Percentiles rank a stretch among this genome's conserved stretches.
Evolutionary conservation across 768 basidiomycete species (phyloP).

Genomic region (Kwoniella sp.): DNA sequence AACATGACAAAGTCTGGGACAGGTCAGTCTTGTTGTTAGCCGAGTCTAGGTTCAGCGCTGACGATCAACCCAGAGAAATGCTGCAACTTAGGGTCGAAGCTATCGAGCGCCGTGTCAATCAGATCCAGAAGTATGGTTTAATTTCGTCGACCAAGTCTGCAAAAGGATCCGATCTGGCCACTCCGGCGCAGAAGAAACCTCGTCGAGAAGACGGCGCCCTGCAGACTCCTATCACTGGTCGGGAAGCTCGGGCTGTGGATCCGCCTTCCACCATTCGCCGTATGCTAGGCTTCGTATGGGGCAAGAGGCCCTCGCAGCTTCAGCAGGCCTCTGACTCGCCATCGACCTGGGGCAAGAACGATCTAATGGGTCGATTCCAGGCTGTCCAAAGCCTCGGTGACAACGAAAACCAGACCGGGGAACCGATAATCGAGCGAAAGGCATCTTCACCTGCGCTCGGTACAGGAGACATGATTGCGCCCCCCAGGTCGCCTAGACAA

Average conservation of each 20-base stretch:
- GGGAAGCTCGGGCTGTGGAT: not conserved
- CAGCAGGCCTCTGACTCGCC: not conserved
- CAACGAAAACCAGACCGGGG: not conserved
- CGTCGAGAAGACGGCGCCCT: not conserved
- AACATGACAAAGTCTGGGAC: slow-evolving; percentile 20
- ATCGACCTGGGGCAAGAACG: not conserved
- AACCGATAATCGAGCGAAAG: not conserved
- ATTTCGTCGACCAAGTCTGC: not conserved
- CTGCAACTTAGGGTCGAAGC: slow-evolving; percentile 31
- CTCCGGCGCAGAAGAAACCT: slow-evolving; percentile 1
- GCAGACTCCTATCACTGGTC: not conserved
- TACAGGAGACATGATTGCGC: not conserved
- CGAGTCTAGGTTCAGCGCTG: not conserved
- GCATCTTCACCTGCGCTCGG: not conserved
- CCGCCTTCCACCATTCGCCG: slow-evolving; percentile 36
- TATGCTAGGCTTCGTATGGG: slow-evolving; percentile 29
- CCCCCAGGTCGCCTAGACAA: not conserved
- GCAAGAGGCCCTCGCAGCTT: not conserved
- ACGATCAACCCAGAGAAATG: slow-evolving; percentile 22
- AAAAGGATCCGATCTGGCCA: not conserved
- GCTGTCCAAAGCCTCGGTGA: not conserved
- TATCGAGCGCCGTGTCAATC: slow-evolving; percentile 22
- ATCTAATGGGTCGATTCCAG: too few species aligned
- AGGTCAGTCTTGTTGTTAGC: slow-evolving; percentile 21
- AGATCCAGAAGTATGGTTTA: not conserved